phyloP scores from a whole-genome alignment of 495 filamentous ascomycete genomes.

The Baudoinia panamericana region DNA sequence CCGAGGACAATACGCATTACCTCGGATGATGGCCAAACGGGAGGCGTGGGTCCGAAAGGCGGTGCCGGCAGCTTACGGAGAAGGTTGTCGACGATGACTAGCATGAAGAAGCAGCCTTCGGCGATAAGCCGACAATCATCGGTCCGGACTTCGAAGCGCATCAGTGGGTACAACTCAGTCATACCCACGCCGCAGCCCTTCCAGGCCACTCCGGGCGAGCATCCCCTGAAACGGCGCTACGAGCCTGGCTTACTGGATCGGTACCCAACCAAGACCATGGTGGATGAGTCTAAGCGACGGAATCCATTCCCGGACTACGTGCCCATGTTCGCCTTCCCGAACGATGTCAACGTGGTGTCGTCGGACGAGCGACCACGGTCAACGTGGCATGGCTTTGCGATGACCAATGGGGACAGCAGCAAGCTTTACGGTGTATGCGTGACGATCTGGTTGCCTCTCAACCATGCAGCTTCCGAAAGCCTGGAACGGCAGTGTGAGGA shows the following conservation, averaged over 20 bases:
- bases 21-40: conserved; percentile 51
- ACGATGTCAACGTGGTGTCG: conserved; percentile 92
- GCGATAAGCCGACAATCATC: conserved; percentile 69
- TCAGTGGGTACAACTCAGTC: conserved; percentile 97
- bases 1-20: conserved; percentile 70
- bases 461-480: conserved; percentile 65
- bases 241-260: conserved; percentile 88
- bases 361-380: conserved; percentile 84
- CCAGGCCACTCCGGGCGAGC: conserved; percentile 80
- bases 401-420: conserved; percentile 86
- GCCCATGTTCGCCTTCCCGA: conserved; percentile 97
- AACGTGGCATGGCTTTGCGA: conserved; percentile 97
- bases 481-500: conserved; percentile 84
- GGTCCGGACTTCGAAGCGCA: conserved; percentile 69
- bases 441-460: conserved; percentile 84
- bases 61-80: conserved; percentile 66
- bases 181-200: conserved; percentile 88
- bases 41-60: conserved; percentile 35
- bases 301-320: conserved; percentile 93
- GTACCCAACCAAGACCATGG: conserved; percentile 72
- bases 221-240: conserved; percentile 83
- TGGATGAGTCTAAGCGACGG: conserved; percentile 68
- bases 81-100: conserved; percentile 90
- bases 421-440: conserved; percentile 85
- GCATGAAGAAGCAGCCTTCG: conserved; percentile 71